Percentiles rank a stretch among this genome's conserved stretches.
Conservation (phyloP, 129 eudicot genomes). For the Centaurea solstitialis region DNA sequence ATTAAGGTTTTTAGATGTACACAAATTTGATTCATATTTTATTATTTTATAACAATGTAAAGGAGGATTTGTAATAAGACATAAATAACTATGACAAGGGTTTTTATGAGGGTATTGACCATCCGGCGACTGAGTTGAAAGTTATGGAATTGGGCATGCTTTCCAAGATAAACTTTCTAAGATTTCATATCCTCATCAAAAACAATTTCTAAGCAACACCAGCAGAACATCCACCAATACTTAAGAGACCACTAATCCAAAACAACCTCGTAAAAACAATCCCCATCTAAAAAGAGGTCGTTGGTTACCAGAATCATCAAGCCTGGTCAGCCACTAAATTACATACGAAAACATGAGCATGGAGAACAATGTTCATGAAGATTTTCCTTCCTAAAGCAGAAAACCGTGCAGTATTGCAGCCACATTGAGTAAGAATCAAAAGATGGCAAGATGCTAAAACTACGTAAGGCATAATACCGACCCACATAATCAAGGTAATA, state of each 20-base stretch:
- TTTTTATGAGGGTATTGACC: too few species aligned
- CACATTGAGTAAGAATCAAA: background rate
- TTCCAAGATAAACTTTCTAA: too few species aligned
- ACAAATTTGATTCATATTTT: too few species aligned
- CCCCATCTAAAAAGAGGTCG: background rate
- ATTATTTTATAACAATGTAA: too few species aligned
- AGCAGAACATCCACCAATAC: too few species aligned
- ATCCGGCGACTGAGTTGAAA: too few species aligned
- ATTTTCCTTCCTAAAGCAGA: background rate
- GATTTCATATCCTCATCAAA: too few species aligned
- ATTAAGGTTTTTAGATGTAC: too few species aligned
- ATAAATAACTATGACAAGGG: too few species aligned
- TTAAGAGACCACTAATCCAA: background rate
- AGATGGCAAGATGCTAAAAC: background rate
- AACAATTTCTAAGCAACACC: too few species aligned
- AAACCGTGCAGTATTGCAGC: background rate
- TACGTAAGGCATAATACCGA: background rate
- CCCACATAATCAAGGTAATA: background rate
- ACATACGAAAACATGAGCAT: background rate
- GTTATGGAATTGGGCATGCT: too few species aligned
- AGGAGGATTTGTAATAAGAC: too few species aligned
- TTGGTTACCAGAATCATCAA: background rate
- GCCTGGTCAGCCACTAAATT: background rate
- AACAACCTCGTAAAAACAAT: background rate
- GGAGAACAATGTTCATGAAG: background rate